Conservation (phyloP, 495 filamentous ascomycete species). For the Trypethelium eluteriae region DNA sequence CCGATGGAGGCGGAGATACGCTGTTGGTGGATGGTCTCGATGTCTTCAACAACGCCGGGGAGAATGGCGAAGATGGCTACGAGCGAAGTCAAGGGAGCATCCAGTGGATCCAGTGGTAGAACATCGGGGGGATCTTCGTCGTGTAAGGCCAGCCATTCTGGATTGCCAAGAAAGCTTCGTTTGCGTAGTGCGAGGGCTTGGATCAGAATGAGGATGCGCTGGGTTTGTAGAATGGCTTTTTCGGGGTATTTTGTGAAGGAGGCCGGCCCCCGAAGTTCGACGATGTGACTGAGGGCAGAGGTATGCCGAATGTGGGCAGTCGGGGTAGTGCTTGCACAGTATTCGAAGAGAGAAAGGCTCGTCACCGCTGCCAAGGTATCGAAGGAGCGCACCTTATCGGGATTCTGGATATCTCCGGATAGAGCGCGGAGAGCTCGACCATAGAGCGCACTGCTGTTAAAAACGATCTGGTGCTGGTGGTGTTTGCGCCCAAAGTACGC, state of each 20-base stretch:
- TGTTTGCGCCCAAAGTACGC: constrained; percentile 1
- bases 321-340: neutral
- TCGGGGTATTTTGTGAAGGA: constrained; percentile 1
- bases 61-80: neutral
- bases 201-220: neutral
- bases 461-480: constrained; percentile 1
- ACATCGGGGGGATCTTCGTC: neutral
- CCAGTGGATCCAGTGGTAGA: neutral
- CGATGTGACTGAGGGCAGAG: constrained; percentile 3
- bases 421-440: neutral
- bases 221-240: constrained; percentile 3
- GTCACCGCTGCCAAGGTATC: neutral
- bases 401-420: neutral
- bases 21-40: constrained; percentile 4
- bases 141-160: constrained; percentile 7
- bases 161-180: neutral
- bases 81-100: neutral
- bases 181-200: neutral
- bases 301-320: constrained; percentile 5
- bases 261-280: neutral
- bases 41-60: neutral
- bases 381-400: neutral
- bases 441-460: neutral
- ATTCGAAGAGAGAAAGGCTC: constrained; percentile 4
- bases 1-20: neutral